phyloP scores from a whole-genome alignment of 441 rosid species.

The Adansonia grandidieri region DNA sequence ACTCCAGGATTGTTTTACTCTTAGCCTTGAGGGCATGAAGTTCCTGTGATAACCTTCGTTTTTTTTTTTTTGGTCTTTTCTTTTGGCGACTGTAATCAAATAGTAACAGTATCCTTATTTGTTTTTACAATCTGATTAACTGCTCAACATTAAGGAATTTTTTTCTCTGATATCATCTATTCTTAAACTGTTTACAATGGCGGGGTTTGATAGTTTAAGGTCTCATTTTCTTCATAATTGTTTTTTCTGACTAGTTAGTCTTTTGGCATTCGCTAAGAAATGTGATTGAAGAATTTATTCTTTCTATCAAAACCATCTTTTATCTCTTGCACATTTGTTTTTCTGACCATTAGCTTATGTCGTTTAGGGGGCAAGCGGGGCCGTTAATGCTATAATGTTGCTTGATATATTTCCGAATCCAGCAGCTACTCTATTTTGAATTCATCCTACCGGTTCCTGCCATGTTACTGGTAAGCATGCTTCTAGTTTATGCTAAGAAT shows the following conservation, averaged over 20 bases:
- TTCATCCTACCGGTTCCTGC: slow-evolving; percentile 90
- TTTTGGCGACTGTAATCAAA: neutral
- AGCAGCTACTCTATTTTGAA: slow-evolving; percentile 60
- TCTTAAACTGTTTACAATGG: neutral
- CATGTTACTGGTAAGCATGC: slow-evolving; percentile 54
- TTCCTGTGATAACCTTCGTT: neutral
- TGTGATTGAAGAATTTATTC: neutral
- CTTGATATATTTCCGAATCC: slow-evolving; percentile 84
- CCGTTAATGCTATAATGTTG: slow-evolving; percentile 88
- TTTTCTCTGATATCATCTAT: neutral
- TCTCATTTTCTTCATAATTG: neutral
- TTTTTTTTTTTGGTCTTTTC: neutral
- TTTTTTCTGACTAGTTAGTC: neutral
- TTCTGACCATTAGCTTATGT: neutral
- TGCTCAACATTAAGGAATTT: neutral
- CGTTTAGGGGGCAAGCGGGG: slow-evolving; percentile 75
- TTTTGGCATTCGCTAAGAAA: neutral
- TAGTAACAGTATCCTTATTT: neutral
- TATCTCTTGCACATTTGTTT: too few relatives aligned
- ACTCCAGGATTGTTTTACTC: slow-evolving; percentile 71
- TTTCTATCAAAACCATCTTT: neutral
- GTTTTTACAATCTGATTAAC: neutral
- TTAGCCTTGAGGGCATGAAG: neutral
- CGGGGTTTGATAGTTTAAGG: neutral
- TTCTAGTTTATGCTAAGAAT: neutral